Percentiles rank a stretch among this genome's conserved stretches.
These are phyloP conservation scores for Kodamaea anthophila DNA, from an alignment of 1,139 yeast species.

Conservation along the genomic window DNA sequence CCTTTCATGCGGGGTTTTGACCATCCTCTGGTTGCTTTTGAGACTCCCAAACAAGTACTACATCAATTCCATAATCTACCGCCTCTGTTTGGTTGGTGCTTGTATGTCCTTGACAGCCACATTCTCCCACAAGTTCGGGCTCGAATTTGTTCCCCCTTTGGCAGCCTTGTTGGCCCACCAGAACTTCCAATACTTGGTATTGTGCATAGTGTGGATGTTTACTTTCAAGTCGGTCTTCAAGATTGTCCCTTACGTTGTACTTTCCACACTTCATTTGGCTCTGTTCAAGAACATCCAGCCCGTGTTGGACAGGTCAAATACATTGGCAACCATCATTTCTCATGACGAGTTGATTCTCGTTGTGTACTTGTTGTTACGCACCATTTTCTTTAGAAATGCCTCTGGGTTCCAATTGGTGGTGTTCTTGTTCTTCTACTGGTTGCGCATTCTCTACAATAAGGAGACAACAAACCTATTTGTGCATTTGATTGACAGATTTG, in stretches of 20 bases:
- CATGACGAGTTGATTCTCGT: constrained; percentile 55
- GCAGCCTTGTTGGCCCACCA: constrained; percentile 58
- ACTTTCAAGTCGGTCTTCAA: constrained; percentile 64
- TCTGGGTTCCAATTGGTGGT: constrained; percentile 61
- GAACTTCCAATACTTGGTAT: constrained; percentile 57
- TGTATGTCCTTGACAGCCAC: constrained; percentile 49
- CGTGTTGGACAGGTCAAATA: constrained; percentile 31
- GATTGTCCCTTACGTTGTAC: constrained; percentile 50
- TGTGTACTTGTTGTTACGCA: constrained; percentile 49
- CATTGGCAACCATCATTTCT: constrained; percentile 47
- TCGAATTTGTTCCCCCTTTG: constrained; percentile 47
- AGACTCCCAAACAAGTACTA: constrained; percentile 40
- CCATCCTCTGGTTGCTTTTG: constrained; percentile 41
- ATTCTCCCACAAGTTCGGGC: constrained; percentile 52
- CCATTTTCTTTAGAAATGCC: constrained; percentile 56
- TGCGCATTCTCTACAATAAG: constrained; percentile 52
- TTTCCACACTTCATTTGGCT: constrained; percentile 54
- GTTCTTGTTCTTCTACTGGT: constrained; percentile 60
- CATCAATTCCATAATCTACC: constrained; percentile 43
- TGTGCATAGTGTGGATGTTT: constrained; percentile 54
- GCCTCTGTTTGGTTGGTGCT: constrained; percentile 53
- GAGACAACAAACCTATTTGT: constrained; percentile 42
- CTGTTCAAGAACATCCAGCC: constrained; percentile 33
- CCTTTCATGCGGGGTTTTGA: constrained; percentile 44
- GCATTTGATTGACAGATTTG: constrained; percentile 37